Percentiles rank a stretch among this genome's conserved stretches.
Evolutionary conservation across 2,329 filamentous ascomycete species (phyloP).

Genomic region (Fusarium sp.): DNA sequence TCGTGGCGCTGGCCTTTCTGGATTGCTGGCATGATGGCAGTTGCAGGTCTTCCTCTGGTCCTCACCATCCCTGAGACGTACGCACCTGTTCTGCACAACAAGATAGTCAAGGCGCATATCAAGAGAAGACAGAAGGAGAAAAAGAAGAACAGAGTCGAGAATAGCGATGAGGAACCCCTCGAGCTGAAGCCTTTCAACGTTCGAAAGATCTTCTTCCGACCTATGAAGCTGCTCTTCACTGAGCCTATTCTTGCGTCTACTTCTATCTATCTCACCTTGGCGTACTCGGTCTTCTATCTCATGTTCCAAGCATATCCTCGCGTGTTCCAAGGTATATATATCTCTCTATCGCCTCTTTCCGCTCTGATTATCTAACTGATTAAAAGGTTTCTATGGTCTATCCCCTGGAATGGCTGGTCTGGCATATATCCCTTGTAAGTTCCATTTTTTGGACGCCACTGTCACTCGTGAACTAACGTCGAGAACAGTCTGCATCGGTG

Average conservation of each 20-base stretch:
- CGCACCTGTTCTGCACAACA: slow-evolving; percentile 62
- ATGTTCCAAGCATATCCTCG: slow-evolving; percentile 65
- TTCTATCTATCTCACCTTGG: slow-evolving; percentile 62
- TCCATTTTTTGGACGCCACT: neutral
- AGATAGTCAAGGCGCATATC: slow-evolving; percentile 59
- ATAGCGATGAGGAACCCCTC: slow-evolving; percentile 54
- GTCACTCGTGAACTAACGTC: neutral
- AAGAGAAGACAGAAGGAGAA: slow-evolving; percentile 59
- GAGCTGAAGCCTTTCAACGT: slow-evolving; percentile 53
- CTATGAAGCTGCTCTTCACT: slow-evolving; percentile 59
- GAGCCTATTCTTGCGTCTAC: slow-evolving; percentile 64
- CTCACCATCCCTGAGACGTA: slow-evolving; percentile 61
- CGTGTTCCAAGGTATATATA: slow-evolving; percentile 54
- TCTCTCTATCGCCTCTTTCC: neutral
- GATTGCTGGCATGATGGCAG: slow-evolving; percentile 52
- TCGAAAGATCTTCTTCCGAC: slow-evolving; percentile 62
- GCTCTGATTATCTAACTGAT: slow-evolving; percentile 2
- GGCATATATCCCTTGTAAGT: slow-evolving; percentile 61
- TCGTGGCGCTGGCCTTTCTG: slow-evolving; percentile 58
- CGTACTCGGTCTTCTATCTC: slow-evolving; percentile 65
- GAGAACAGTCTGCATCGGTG: slow-evolving; percentile 43
- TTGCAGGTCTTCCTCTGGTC: slow-evolving; percentile 48
- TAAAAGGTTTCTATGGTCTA: slow-evolving; percentile 55
- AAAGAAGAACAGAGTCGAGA: slow-evolving; percentile 54
- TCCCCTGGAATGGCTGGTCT: slow-evolving; percentile 60